phyloP scores from a whole-genome alignment of 2,329 filamentous ascomycete genomes.

The Cytospora leucostoma region DNA sequence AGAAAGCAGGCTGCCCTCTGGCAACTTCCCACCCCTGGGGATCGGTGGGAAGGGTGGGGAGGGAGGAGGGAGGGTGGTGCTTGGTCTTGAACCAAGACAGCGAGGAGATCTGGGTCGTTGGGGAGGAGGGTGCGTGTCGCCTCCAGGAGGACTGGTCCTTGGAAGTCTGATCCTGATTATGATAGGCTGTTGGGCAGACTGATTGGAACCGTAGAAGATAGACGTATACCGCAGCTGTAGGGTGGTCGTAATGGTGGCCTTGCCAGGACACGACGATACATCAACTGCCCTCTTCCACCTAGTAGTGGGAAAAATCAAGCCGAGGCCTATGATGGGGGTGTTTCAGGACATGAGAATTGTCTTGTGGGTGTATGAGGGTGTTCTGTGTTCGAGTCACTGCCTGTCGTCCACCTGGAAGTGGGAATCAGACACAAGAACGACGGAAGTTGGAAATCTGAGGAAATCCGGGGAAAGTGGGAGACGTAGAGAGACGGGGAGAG shows the following conservation, averaged over 20 bases:
- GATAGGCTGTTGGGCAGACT: no score
- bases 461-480: background rate
- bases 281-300: slow-evolving; percentile 19
- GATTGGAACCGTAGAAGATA: no score
- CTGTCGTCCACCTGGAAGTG: slow-evolving; percentile 20
- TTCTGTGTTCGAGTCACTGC: slow-evolving; percentile 7
- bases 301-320: slow-evolving; percentile 22
- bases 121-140: no score
- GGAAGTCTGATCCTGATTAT: no score
- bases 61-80: no score
- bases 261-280: background rate
- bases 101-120: background rate
- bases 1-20: no score
- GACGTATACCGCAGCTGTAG: no score
- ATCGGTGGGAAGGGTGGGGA: no score
- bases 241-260: no score
- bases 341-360: background rate
- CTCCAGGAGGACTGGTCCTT: no score
- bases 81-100: no score
- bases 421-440: background rate
- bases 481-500: background rate
- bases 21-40: no score
- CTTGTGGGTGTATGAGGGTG: slow-evolving; percentile 8
- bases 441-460: background rate
- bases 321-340: background rate